Base-by-base conservation (phyloP, 1,284 basidiomycete species). In the Retiboletus flavoniger region DNA sequence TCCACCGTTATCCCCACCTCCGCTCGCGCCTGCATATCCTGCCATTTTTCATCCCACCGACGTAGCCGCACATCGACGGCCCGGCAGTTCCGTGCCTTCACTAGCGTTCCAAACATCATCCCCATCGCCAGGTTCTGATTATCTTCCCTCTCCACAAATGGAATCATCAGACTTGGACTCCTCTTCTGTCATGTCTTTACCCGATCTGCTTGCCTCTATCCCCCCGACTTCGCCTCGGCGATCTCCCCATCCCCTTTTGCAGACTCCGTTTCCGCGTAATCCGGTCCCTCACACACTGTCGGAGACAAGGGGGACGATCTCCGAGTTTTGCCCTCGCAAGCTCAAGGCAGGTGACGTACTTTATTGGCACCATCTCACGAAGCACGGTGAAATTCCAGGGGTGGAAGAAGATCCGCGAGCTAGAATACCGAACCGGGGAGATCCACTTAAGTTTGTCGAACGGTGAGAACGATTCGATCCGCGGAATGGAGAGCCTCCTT, bases 321-420 rank as follows among this genome's bases (percentile, higher is more conserved):
- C 57, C 24, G 67, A 72, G 36, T 38, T 57, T 17, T 65, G 60
- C 39, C 62, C 65, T 38, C 74, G 74, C 43, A 72, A 68, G 39
- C 77, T 91, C 19, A 75, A 73, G 63, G 72, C 78, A 6, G 91
- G 90, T 26, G 87, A 91, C 60, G 67, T 82, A 11, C 71, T 93
- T 8, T 91, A 82, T 66, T 93, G 91, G 91, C 87, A 89, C 65
- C 84, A 93, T 63, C 82, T 93, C 52, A 70, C 78, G 29, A 76
- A 80, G 48, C 82, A 79, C 54, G 91, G 91, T 7, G 91, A 93
- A 75, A 85, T 88, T 54, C 81, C 84, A 24, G 82, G 79, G 24
- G 82, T 86, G 8, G 67, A 68, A 43, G 82, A 89, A 58, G 82
- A 88, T 67, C 62, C 74, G 32, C 77, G 83, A 24, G 83, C 84